These are phyloP conservation scores for Cocos nucifera DNA, from an alignment of 176 grass and related monocot genomes.

Conservation along the genomic window DNA sequence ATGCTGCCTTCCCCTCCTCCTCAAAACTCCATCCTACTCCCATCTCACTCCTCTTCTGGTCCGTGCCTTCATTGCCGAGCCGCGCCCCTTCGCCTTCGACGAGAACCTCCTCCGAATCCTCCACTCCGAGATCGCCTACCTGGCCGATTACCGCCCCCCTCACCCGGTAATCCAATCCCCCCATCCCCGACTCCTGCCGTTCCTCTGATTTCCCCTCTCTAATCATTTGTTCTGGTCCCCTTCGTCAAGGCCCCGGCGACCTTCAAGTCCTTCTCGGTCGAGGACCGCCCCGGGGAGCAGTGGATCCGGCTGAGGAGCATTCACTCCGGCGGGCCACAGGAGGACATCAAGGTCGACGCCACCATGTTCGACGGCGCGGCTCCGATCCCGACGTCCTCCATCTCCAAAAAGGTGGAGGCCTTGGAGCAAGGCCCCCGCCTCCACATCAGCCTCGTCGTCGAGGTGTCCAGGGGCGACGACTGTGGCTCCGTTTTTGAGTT, in stretches of 20 bases:
- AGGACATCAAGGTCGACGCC: slow-evolving; percentile 75
- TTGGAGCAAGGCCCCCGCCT: slow-evolving; percentile 46
- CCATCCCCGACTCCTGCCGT: too few relatives aligned
- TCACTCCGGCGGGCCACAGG: neutral
- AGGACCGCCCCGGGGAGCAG: slow-evolving; percentile 45
- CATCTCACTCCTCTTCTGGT: neutral
- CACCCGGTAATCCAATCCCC: slow-evolving; percentile 6
- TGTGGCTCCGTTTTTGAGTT: slow-evolving; percentile 37
- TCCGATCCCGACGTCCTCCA: slow-evolving; percentile 25
- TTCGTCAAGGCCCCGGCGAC: neutral
- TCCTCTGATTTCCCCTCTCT: neutral
- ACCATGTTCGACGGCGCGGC: slow-evolving; percentile 86
- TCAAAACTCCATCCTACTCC: neutral
- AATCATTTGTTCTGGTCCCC: neutral
- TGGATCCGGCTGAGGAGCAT: slow-evolving; percentile 72
- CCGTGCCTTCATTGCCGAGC: slow-evolving; percentile 45
- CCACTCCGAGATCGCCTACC: slow-evolving; percentile 55
- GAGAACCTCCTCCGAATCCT: slow-evolving; percentile 70
- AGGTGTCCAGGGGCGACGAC: slow-evolving; percentile 39
- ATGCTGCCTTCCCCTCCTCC: slow-evolving; percentile 1
- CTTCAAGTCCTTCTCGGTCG: slow-evolving; percentile 31
- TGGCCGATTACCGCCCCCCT: slow-evolving; percentile 9
- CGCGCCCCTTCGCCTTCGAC: slow-evolving; percentile 49
- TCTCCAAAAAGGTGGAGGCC: slow-evolving; percentile 49
- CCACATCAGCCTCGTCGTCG: slow-evolving; percentile 83